Percentiles rank a stretch among this genome's conserved stretches.
Conservation (phyloP, 768 basidiomycete species). For the Tricholoma sp. region DNA sequence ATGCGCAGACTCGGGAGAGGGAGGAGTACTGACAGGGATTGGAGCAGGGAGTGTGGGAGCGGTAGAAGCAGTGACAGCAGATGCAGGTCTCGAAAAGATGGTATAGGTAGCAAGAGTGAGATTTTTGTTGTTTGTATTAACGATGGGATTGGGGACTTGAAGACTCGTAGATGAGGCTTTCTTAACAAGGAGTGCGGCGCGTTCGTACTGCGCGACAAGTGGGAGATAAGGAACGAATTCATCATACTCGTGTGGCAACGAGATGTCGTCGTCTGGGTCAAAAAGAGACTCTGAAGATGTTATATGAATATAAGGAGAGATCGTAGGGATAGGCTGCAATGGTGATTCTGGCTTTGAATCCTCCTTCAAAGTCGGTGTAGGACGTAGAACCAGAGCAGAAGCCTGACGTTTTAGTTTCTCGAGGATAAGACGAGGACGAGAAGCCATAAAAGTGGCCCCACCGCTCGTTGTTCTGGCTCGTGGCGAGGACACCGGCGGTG, state of each 20-base stretch:
- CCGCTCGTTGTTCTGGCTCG: not conserved
- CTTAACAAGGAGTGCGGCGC: not conserved
- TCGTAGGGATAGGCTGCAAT: constrained; percentile 5
- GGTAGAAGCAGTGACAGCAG: constrained; percentile 9
- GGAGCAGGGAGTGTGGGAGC: constrained; percentile 5
- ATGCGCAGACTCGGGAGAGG: not conserved
- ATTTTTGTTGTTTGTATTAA: not conserved
- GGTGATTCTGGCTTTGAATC: constrained; percentile 2
- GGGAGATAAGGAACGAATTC: constrained; percentile 14
- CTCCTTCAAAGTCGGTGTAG: not conserved
- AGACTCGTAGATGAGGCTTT: not conserved
- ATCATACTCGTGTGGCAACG: not conserved
- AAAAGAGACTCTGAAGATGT: constrained; percentile 3
- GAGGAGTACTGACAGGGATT: not conserved
- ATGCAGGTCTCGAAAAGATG: constrained; percentile 14
- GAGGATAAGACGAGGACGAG: constrained; percentile 10
- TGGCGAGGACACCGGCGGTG: not conserved
- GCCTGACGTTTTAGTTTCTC: constrained; percentile 17
- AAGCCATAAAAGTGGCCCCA: not conserved
- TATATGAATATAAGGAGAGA: constrained; percentile 7
- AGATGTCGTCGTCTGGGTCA: constrained; percentile 4
- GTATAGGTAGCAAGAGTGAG: not conserved
- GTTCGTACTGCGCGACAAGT: constrained; percentile 12
- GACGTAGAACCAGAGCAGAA: constrained; percentile 12
- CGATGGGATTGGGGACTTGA: not conserved